These are phyloP conservation scores for Cordia subcordata DNA, from an alignment of 257 asterid species.

Conservation along the genomic window DNA sequence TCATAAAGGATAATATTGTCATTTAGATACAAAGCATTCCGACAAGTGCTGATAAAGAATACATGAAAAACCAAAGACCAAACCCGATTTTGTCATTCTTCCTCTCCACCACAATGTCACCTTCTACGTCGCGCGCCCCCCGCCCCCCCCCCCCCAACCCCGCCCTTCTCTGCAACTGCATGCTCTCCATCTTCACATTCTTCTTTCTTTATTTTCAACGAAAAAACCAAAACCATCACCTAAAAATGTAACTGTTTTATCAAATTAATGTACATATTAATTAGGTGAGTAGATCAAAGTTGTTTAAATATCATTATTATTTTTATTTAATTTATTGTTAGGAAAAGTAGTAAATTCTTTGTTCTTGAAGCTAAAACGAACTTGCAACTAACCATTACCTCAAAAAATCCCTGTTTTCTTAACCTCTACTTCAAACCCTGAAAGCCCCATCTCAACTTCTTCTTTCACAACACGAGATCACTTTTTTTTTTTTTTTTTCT, in stretches of 20 bases:
- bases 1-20: neutral
- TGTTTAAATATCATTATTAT: neutral
- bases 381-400: constrained; percentile 30
- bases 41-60: neutral
- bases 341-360: neutral
- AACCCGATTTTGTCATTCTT: constrained; percentile 33
- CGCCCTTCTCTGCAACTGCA: neutral
- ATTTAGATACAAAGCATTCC: neutral
- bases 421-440: constrained; percentile 41
- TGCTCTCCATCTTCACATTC: neutral
- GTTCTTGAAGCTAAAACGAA: constrained; percentile 46
- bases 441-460: constrained; percentile 36
- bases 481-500: constrained; percentile 3
- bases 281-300: neutral
- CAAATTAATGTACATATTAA: neutral
- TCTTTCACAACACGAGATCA: neutral
- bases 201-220: too few species aligned
- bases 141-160: neutral
- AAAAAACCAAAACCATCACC: neutral
- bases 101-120: constrained; percentile 45
- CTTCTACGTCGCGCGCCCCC: neutral
- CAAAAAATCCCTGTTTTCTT: constrained; percentile 30
- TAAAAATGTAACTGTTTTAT: too few species aligned
- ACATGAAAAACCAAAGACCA: constrained; percentile 30
- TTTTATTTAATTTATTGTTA: too few species aligned